Base-by-base conservation (phyloP, 2,329 filamentous ascomycete genomes). In the Exophiala phaeomuriformis region DNA sequence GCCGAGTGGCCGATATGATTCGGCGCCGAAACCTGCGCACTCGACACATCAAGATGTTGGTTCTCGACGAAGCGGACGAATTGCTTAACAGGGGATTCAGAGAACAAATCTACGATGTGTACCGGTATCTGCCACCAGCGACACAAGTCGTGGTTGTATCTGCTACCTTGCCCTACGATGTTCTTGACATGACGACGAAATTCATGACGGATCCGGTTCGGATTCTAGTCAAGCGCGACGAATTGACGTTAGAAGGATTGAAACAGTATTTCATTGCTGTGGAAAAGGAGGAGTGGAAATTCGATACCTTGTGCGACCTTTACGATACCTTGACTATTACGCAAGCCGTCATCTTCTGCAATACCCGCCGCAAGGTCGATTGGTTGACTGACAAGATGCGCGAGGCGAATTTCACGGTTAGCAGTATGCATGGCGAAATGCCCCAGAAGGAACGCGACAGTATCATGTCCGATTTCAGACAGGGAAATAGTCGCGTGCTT, bases 321-420 rank as follows among this genome's bases (percentile, higher is more conserved):
- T 98, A 98, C 79, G 93, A 98, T 70, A 97, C 93, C 8, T 81
- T 98, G 42, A 98, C 93, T 51, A 97, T 98, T 68, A 97, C 93
- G 10, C 93, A 97, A 75, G 93, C 93, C 43, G 93, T 98, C 70
- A 98, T 98, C 70, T 98, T 98, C 79, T 98, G 93, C 80, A 98
- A 98, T 74, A 98, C 93, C 4, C 85, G 93, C 63, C 84, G 93
- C 71, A 98, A 98, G 86, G 93, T 98, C 49, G 93, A 98, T 71
- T 98, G 93, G 93, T 77, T 98, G 56, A 97, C 93, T 3, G 93
- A 98, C 75, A 98, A 98, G 79, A 95, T 98, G 88, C 87, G 90
- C 60, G 93, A 96, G 71, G 89, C 90, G 65, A 96, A 98, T 75
- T 98, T 98, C 71, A 98, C 93, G 0, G 93, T 98, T 62, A 94